phyloP scores from a whole-genome alignment of 2,329 filamentous ascomycete genomes.

The Cyclaneusma minus region DNA sequence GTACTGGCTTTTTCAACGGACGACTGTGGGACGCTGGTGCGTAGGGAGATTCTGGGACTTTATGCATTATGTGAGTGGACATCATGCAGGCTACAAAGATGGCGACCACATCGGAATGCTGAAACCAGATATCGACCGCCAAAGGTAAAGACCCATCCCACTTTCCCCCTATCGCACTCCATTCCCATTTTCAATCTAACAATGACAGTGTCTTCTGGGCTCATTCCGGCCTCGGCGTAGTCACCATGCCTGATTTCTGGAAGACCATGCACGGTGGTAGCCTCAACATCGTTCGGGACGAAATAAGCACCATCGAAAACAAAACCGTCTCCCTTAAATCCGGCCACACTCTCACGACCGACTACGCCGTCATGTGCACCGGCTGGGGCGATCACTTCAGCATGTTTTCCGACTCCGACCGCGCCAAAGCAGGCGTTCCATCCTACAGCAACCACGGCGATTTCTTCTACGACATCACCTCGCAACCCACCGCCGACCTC shows the following conservation, averaged over 20 bases:
- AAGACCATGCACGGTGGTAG: slow-evolving; percentile 16
- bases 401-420: slow-evolving; percentile 13
- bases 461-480: slow-evolving; percentile 3
- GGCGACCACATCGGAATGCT: slow-evolving; percentile 10
- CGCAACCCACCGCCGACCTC: slow-evolving; percentile 3
- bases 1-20: slow-evolving; percentile 16
- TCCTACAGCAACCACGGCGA: slow-evolving; percentile 1
- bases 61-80: slow-evolving; percentile 6
- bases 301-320: slow-evolving; percentile 9
- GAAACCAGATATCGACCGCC: slow-evolving; percentile 7
- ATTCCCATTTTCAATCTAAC: neutral
- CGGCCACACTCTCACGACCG: slow-evolving; percentile 6
- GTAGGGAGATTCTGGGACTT: slow-evolving; percentile 9
- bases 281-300: slow-evolving; percentile 12
- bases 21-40: slow-evolving; percentile 8
- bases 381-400: slow-evolving; percentile 15
- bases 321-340: slow-evolving; percentile 8
- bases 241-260: slow-evolving; percentile 20
- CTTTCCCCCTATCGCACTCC: neutral
- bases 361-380: slow-evolving; percentile 16
- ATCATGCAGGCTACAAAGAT: slow-evolving; percentile 15
- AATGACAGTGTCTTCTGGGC: slow-evolving; percentile 19
- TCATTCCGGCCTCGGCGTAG: slow-evolving; percentile 16
- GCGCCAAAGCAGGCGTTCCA: slow-evolving; percentile 12
- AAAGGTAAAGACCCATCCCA: slow-evolving; percentile 4